Evolutionary conservation across 495 filamentous ascomycete species (phyloP), one percentile per base, ranked within the genome.

Genomic region (Cairneyella variabilis): DNA sequence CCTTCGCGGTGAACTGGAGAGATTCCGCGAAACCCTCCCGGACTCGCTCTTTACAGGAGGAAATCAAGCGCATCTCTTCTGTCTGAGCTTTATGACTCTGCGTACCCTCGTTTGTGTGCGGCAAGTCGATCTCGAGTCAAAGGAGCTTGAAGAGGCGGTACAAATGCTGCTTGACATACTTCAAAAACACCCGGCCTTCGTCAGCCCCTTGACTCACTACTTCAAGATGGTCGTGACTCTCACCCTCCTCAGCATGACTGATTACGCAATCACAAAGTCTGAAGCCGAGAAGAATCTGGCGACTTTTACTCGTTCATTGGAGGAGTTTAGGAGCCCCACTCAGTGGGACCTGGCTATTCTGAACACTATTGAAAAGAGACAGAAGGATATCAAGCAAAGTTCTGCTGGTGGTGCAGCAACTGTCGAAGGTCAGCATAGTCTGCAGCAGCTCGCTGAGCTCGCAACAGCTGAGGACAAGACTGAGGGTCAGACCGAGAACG

Each of bases 81-180:
- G 83, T 45, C 78, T 92, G 36, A 77, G 82, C 3, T 92, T 90
- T 67, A 88, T 87, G 82, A 87, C 90, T 56, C 66, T 82, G 42
- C 78, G 81, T 34, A 72, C 91, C 11, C 68, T 91, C 14, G 74
- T 79, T 23, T 76, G 80, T 44, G 69, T 79, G 53, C 56, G 82
- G 72, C 71, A 79, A 69, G 68, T 74, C 64, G 64, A 80, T 61
- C 67, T 79, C 59, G 71, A 77, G 53, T 78, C 80, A 0, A 68
- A 72, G 30, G 79, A 87, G 30, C 73, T 91, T 26, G n/a, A n/a
- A n/a, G n/a, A n/a, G n/a, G n/a, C n/a, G n/a, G n/a, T n/a, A n/a
- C n/a, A n/a, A n/a, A n/a, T n/a, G n/a, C n/a, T n/a, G n/a, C n/a
- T 68, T 91, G 10, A 78, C 77, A 80, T 16, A 82, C 83, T 26